Base-by-base conservation (phyloP, 2,329 filamentous ascomycete genomes). In the Dactylonectria estremocensis region DNA sequence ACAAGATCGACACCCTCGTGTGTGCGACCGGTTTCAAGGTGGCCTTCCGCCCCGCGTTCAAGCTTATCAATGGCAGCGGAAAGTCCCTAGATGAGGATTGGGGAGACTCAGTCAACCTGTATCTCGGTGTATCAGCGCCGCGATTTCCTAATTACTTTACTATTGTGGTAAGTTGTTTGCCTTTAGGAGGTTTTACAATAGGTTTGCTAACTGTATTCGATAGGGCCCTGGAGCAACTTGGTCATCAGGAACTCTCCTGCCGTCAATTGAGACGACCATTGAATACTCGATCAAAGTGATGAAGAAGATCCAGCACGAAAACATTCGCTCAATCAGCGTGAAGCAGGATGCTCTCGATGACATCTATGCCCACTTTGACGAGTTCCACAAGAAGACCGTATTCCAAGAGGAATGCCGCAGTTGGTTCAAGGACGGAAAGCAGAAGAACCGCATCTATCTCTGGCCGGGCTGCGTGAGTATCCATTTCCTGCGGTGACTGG, bases 61-160 rank as follows among this genome's bases (percentile, higher is more conserved):
- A 80, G 4, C 77, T 86, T 24, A 69, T 72, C 61, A 74, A 74
- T 55, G 71, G 67, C 18, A 80, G 78, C 3, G 78, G 77, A 14
- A 72, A 77, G 37, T 81, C 83, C 50, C 78, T 88, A 6, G 79
- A 83, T 37, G 82, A 85, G 60, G 77, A 81, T 22, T 87, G 84
- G 84, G 76, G 77, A 11, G 72, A 79, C 18, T 77, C 79, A 70
- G 75, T 86, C 10, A 77, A 80, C 33, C 80, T 79, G 5, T 88
- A 88, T 74, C 73, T 86, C 5, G 83, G 83, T 6, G 70, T 86
- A 10, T 81, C 82, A 0, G 83, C 82, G 6, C 79, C 83, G 0
- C 79, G 82, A 2, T 85, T 86, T 69, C 85, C 85, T 20, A 86
- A 86, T 70, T 86, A 80, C 61, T 80, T 79, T 57, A 79, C 76